Conservation (phyloP, 352 stramenopile species). For the Phytophthora kernoviae region DNA sequence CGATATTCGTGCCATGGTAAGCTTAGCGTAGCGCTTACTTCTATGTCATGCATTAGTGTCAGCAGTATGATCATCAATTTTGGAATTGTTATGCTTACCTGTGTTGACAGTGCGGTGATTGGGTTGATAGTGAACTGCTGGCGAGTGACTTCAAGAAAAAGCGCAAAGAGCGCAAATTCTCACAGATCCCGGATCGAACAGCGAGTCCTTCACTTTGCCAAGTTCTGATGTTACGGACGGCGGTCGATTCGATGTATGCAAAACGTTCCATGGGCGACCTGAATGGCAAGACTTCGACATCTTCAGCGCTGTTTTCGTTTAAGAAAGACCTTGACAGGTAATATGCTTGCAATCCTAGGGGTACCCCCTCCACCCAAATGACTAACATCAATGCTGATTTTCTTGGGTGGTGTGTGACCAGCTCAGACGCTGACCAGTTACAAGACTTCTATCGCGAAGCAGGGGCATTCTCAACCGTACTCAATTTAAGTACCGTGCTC, state of each 20-base stretch:
- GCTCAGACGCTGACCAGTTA: slow-evolving; percentile 67
- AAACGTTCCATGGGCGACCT: slow-evolving; percentile 64
- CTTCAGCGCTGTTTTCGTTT: slow-evolving; percentile 56
- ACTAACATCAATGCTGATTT: slow-evolving; percentile 5
- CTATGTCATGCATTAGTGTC: background rate
- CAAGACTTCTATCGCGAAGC: slow-evolving; percentile 56
- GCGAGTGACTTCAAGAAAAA: slow-evolving; percentile 59
- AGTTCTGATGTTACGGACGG: slow-evolving; percentile 58
- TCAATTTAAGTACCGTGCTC: slow-evolving; percentile 59
- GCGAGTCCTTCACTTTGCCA: slow-evolving; percentile 42
- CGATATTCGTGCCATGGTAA: slow-evolving; percentile 67
- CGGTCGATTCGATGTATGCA: slow-evolving; percentile 66
- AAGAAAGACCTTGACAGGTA: slow-evolving; percentile 85
- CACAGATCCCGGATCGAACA: slow-evolving; percentile 34
- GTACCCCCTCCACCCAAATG: background rate
- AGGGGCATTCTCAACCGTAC: slow-evolving; percentile 52
- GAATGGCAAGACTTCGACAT: slow-evolving; percentile 45
- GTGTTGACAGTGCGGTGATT: slow-evolving; percentile 56
- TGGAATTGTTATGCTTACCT: slow-evolving; percentile 1
- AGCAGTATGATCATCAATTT: background rate
- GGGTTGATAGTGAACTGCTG: slow-evolving; percentile 44
- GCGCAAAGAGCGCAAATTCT: slow-evolving; percentile 48
- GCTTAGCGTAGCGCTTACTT: slow-evolving; percentile 10
- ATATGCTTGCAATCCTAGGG: background rate
- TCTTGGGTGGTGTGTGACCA: slow-evolving; percentile 23